A percentile compares a stretch with the other conserved stretches of the same genome.
Conservation (phyloP, 1,139 yeast genomes). For the Taphrina flavorubra region DNA sequence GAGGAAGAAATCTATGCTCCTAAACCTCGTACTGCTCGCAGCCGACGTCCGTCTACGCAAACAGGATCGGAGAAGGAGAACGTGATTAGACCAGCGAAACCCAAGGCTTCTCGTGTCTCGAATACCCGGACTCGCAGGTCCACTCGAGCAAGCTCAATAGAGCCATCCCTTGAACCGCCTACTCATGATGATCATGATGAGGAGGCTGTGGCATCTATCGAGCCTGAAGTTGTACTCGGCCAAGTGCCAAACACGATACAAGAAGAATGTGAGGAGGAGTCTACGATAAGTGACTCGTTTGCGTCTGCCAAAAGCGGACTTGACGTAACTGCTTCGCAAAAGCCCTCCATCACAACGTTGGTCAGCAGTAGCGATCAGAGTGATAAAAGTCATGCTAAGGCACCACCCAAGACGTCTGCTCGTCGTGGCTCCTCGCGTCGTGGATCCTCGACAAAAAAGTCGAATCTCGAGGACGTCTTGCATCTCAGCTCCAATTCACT, state of each 20-base stretch:
- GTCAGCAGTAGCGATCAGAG: neutral
- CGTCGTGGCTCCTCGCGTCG: neutral
- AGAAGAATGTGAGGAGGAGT: slow-evolving; percentile 13
- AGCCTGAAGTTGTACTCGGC: neutral
- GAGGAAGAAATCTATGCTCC: slow-evolving; percentile 1
- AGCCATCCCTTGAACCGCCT: neutral
- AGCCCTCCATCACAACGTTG: neutral
- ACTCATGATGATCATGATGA: neutral
- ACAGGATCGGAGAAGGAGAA: slow-evolving; percentile 13
- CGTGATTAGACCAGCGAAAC: neutral
- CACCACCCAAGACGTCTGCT: neutral
- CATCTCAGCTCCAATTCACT: neutral
- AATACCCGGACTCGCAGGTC: neutral
- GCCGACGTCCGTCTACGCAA: slow-evolving; percentile 1
- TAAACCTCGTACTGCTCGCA: neutral
- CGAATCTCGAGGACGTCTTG: slow-evolving; percentile 4
- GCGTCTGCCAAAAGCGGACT: neutral
- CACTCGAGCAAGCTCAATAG: slow-evolving; percentile 5
- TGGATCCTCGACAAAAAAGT: neutral
- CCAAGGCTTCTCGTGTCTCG: neutral
- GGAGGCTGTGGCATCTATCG: neutral
- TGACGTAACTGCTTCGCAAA: neutral
- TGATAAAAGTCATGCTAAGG: neutral
- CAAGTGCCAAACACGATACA: neutral
- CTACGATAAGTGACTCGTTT: neutral